A percentile compares a stretch with the other conserved stretches of the same genome.
phyloP scores from a whole-genome alignment of 768 basidiomycete genomes.

The Boletales sp. region DNA sequence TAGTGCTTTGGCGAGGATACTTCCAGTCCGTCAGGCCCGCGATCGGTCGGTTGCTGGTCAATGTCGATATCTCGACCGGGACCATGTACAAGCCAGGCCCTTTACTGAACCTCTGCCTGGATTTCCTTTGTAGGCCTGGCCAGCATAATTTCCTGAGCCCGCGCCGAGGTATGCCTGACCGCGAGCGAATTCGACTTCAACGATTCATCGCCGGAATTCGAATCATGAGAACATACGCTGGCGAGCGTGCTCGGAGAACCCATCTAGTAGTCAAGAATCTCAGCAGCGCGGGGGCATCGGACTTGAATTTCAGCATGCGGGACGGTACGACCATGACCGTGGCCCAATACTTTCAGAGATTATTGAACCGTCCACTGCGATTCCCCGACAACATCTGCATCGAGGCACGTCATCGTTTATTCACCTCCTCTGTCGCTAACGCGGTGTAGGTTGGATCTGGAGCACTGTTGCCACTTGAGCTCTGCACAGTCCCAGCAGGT shows the following conservation, averaged over 20 bases:
- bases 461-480: slow-evolving; percentile 65
- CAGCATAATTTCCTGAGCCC: slow-evolving; percentile 38
- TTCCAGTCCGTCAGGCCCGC: slow-evolving; percentile 77
- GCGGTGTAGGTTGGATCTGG: slow-evolving; percentile 50
- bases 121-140: slow-evolving; percentile 41
- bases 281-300: slow-evolving; percentile 48
- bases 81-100: slow-evolving; percentile 69
- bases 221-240: slow-evolving; percentile 41
- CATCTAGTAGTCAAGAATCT: slow-evolving; percentile 64
- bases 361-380: slow-evolving; percentile 50
- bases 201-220: slow-evolving; percentile 55
- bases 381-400: slow-evolving; percentile 65
- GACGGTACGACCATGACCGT: slow-evolving; percentile 57
- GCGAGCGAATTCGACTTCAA: slow-evolving; percentile 50
- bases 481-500: slow-evolving; percentile 57
- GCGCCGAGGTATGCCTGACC: slow-evolving; percentile 41
- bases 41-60: slow-evolving; percentile 60
- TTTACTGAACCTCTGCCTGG: slow-evolving; percentile 55
- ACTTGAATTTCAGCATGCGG: slow-evolving; percentile 52
- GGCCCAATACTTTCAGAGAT: slow-evolving; percentile 55
- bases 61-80: slow-evolving; percentile 75
- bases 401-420: slow-evolving; percentile 45
- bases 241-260: slow-evolving; percentile 34
- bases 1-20: slow-evolving; percentile 75
- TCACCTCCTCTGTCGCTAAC: slow-evolving; percentile 18